Conservation (phyloP, 2,329 filamentous ascomycete genomes). For the Ascochyta koolunga region DNA sequence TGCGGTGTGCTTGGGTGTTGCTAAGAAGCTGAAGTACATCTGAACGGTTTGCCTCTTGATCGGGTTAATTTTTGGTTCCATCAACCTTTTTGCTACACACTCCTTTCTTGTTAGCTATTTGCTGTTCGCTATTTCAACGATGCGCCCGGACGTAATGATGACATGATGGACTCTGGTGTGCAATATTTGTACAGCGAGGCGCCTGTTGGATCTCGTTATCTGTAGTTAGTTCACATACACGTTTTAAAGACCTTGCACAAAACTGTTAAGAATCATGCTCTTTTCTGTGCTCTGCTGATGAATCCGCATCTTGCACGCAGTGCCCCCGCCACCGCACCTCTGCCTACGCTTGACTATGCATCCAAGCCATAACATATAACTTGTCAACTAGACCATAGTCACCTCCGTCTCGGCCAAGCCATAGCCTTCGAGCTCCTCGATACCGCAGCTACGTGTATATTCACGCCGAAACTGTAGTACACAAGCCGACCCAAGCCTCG, state of each 20-base stretch:
- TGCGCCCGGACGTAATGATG: neutral
- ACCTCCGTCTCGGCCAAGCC: no score
- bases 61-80: neutral
- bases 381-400: no score
- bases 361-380: no score
- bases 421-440: no score
- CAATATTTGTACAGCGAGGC: slow-evolving; percentile 10
- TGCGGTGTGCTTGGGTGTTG: slow-evolving; percentile 46
- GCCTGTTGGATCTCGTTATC: neutral
- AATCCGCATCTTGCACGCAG: no score
- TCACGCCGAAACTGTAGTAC: no score
- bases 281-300: no score
- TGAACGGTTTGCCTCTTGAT: slow-evolving; percentile 26
- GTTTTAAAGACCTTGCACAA: neutral
- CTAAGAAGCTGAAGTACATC: slow-evolving; percentile 53
- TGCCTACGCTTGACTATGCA: no score
- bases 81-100: neutral
- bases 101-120: neutral
- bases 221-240: neutral
- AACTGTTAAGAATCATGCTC: no score
- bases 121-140: neutral
- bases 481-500: no score
- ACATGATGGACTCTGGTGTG: slow-evolving; percentile 3
- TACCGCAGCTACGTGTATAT: no score
- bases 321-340: no score